Percentiles rank a stretch among this genome's conserved stretches.
These are phyloP conservation scores for Metarhizium robertsii DNA, from an alignment of 2,329 filamentous ascomycete genomes.

Conservation along the genomic window DNA sequence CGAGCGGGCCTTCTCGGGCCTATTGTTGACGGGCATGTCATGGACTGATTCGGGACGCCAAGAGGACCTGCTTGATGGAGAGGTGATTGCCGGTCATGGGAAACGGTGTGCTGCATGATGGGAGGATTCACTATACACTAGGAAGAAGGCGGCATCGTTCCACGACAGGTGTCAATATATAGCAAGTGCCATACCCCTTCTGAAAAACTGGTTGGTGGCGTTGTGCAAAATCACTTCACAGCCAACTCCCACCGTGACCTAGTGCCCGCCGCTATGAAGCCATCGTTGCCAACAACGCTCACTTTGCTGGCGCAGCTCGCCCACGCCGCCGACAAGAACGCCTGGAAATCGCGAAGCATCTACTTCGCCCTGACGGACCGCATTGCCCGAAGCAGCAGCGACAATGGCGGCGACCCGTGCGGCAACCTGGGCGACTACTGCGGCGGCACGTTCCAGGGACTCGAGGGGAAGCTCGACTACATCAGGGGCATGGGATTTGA, in stretches of 20 bases:
- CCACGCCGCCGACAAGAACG: conserved; percentile 22
- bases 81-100: background rate
- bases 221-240: too few species aligned
- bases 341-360: conserved; percentile 46
- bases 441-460: conserved; percentile 50
- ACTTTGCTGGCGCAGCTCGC: background rate
- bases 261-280: background rate
- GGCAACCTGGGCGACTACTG: conserved; percentile 40
- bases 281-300: background rate
- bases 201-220: too few species aligned
- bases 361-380: conserved; percentile 52
- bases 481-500: conserved; percentile 53
- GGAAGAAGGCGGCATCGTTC: too few species aligned
- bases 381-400: conserved; percentile 35
- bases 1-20: background rate
- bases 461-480: conserved; percentile 51
- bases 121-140: too few species aligned
- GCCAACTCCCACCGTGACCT: too few species aligned
- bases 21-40: background rate
- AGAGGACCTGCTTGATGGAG: background rate
- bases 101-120: background rate
- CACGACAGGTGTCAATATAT: too few species aligned
- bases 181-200: too few species aligned
- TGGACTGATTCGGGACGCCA: background rate
- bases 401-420: conserved; percentile 34